A percentile compares a stretch with the other conserved stretches of the same genome.
phyloP scores from a whole-genome alignment of 306 rosid genomes.

The Astragalus membranaceus region DNA sequence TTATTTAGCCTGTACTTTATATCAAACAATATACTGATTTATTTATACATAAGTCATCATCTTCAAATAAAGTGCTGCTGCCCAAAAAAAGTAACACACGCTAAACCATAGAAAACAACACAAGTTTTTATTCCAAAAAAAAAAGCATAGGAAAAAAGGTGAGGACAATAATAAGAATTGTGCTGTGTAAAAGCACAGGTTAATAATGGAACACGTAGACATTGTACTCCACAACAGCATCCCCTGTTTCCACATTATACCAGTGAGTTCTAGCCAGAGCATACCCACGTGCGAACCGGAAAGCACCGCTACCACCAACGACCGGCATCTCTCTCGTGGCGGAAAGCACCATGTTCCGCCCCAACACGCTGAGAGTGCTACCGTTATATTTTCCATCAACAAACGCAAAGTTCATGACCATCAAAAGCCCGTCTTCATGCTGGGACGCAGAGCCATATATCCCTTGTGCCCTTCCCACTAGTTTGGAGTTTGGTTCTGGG shows the following conservation, averaged over 20 bases:
- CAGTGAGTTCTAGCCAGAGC: constrained; percentile 32
- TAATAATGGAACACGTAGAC: constrained; percentile 40
- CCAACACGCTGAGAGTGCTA: constrained; percentile 22
- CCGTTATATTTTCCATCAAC: constrained; percentile 19
- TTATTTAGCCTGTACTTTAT: too few relatives aligned
- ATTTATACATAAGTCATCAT: too few relatives aligned
- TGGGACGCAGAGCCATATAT: constrained; percentile 38
- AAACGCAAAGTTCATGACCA: constrained; percentile 20
- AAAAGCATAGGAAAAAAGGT: too few relatives aligned
- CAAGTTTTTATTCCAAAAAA: too few relatives aligned
- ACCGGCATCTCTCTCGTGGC: constrained; percentile 22
- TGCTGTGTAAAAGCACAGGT: background rate
- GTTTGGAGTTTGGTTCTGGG: constrained; percentile 28
- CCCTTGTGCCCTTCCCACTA: constrained; percentile 56
- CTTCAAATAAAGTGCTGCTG: too few relatives aligned
- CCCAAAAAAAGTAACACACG: too few relatives aligned
- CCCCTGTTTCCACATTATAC: background rate
- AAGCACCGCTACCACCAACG: constrained; percentile 38
- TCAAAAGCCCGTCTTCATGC: background rate
- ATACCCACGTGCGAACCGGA: constrained; percentile 51
- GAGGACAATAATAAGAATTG: too few relatives aligned
- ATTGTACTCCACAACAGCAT: constrained; percentile 43
- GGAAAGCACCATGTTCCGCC: constrained; percentile 1
- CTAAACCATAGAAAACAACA: too few relatives aligned
- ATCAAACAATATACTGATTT: too few relatives aligned